A percentile compares a stretch with the other conserved stretches of the same genome.
phyloP scores from a whole-genome alignment of 768 basidiomycete genomes.

The Leccinum uliginosum region DNA sequence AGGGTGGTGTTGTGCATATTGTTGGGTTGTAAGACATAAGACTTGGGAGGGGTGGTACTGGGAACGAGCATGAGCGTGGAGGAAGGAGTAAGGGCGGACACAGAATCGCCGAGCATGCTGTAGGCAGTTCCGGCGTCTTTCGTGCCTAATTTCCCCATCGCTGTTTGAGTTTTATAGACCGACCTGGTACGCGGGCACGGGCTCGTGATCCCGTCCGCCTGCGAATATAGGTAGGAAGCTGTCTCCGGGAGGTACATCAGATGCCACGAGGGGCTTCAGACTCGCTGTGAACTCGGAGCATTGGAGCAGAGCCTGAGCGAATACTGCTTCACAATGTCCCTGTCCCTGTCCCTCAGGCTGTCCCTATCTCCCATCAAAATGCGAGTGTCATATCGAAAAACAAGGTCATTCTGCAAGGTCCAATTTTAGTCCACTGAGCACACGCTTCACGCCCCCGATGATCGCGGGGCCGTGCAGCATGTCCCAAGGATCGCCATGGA shows the following conservation, averaged over 20 bases:
- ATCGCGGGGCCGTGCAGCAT: too few relatives aligned
- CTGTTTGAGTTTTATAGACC: neutral
- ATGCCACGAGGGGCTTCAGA: neutral
- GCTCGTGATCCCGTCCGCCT: neutral
- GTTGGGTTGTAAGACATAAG: conserved; percentile 9
- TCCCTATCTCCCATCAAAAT: too few relatives aligned
- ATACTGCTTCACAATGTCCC: neutral
- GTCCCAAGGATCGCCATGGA: too few relatives aligned
- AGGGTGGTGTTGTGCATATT: conserved; percentile 11
- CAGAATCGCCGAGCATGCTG: conserved; percentile 1
- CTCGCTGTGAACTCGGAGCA: neutral
- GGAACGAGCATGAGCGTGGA: neutral
- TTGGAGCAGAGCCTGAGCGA: neutral
- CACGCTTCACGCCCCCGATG: too few relatives aligned
- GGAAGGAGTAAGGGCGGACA: neutral
- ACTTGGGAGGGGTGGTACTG: neutral
- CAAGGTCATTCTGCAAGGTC: too few relatives aligned
- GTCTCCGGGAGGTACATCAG: too few relatives aligned
- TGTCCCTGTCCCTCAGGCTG: too few relatives aligned
- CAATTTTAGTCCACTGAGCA: too few relatives aligned
- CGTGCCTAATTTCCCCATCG: neutral
- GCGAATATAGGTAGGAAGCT: neutral
- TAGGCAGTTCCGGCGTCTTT: neutral
- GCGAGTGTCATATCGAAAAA: too few relatives aligned
- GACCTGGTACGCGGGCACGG: neutral